Conservation (phyloP, 352 stramenopile genomes). For the Thalassiosira livingstoniorum region DNA sequence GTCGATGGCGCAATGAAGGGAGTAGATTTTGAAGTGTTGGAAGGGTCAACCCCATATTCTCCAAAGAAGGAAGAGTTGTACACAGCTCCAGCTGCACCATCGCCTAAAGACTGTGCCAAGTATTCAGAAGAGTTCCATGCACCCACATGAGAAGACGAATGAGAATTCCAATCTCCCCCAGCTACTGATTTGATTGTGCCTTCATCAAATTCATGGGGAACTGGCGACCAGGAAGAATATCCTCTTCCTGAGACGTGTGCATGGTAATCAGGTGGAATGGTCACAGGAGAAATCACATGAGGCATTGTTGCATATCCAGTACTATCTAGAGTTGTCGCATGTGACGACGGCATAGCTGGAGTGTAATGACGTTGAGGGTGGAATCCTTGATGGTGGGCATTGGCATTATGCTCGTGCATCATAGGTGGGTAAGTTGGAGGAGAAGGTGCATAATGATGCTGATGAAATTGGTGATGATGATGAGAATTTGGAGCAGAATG, state of each 20-base stretch:
- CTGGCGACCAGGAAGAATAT: constrained; percentile 9
- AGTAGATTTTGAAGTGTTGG: no score
- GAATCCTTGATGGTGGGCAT: constrained; percentile 23
- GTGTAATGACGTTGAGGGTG: constrained; percentile 14
- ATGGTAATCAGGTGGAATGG: constrained; percentile 36
- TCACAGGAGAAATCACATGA: constrained; percentile 46
- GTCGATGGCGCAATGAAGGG: no score
- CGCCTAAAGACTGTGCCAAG: neutral
- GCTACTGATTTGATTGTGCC: neutral
- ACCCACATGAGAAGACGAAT: neutral
- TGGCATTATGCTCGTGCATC: neutral
- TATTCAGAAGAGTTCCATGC: neutral
- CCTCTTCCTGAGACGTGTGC: no score
- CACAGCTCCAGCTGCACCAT: no score
- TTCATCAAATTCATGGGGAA: constrained; percentile 10
- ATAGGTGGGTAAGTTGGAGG: constrained; percentile 3
- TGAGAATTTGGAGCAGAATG: neutral
- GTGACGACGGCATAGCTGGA: constrained; percentile 13
- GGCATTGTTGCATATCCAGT: constrained; percentile 13
- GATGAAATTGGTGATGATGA: constrained; percentile 24
- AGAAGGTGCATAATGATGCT: constrained; percentile 24
- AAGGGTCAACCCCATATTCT: no score
- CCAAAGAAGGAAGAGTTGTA: no score
- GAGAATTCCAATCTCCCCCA: constrained; percentile 14
- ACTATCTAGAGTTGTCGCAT: constrained; percentile 18